Evolutionary conservation across 2,329 filamentous ascomycete genomes (phyloP), one percentile per base, ranked within the genome.

Genomic region (Clonostachys byssicola): DNA sequence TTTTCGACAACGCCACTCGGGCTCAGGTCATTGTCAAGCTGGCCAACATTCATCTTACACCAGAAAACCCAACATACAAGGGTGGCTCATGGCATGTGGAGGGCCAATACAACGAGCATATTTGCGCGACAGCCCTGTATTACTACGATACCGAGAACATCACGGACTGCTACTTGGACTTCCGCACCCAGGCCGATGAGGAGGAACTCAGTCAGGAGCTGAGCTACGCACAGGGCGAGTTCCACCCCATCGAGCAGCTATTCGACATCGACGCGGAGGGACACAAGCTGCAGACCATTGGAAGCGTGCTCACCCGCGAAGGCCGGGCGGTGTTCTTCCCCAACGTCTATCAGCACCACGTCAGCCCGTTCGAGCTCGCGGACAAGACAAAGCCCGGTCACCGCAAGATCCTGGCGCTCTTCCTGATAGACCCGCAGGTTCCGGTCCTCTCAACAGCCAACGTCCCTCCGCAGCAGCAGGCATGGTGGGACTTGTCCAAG

Each of bases 21-120:
- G 62, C 86, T 0, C 84, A 88, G 50, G 68, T 87, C 40, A 80
- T 86, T 47, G 74, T 84, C 46, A 86, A 86, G 59, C 63, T 88
- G 12, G 73, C 79, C 13, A 81, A 77, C 42, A 79, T 86, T 41
- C 71, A 83, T 30, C 68, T 87, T 2, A 80, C 73, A 0, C 83
- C 83, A 0, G 75, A 79, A 16, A 73, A 79, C 3, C 77, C 82
- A 0, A 56, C 56, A 0, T 86, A 81, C 51, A 60, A 63, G 0
- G 75, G 75, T 14, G 78, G 78, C 1, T 64, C 62, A 2, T 83
- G 78, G 74, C 78, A 82, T 52, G 56, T 79, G 3, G 79, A 82
- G 52, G 78, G 79, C n/a, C 65, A 67, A 50, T 52, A 72, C 10
- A 86, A 87, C 54, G 83, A 88, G 60, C 77, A 77, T 51, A 85